A percentile compares a stretch with the other conserved stretches of the same genome.
phyloP scores from a whole-genome alignment of 495 filamentous ascomycete species.

The Podospora didyma region DNA sequence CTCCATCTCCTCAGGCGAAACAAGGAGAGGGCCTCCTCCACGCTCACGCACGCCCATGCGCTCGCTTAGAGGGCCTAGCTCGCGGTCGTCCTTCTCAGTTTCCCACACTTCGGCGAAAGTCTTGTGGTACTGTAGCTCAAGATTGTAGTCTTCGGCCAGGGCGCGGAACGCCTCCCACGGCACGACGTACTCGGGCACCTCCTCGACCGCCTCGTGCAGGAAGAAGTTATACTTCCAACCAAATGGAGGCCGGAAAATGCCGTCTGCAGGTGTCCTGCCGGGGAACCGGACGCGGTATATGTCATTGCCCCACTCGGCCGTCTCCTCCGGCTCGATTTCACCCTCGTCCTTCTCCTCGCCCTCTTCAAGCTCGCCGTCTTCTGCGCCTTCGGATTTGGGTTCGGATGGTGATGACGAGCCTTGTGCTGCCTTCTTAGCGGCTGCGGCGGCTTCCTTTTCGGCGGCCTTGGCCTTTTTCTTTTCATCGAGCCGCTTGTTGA shows the following conservation, averaged over 20 bases:
- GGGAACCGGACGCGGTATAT: slow-evolving; percentile 89
- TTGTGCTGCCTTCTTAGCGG: neutral
- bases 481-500: slow-evolving; percentile 51
- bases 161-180: slow-evolving; percentile 96
- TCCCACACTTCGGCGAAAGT: slow-evolving; percentile 87
- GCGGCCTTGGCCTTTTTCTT: slow-evolving; percentile 28
- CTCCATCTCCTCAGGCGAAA: slow-evolving; percentile 80
- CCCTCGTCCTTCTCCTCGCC: slow-evolving; percentile 38
- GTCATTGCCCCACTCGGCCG: slow-evolving; percentile 82
- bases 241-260: slow-evolving; percentile 86
- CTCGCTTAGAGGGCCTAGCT: slow-evolving; percentile 79
- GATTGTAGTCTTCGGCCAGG: slow-evolving; percentile 91
- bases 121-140: slow-evolving; percentile 89
- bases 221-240: slow-evolving; percentile 98
- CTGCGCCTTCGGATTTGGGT: slow-evolving; percentile 3
- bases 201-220: slow-evolving; percentile 91
- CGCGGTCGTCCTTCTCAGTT: slow-evolving; percentile 75
- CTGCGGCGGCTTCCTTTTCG: neutral
- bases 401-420: too few species aligned
- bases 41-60: slow-evolving; percentile 87
- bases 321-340: slow-evolving; percentile 46
- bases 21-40: slow-evolving; percentile 59
- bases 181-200: slow-evolving; percentile 95
- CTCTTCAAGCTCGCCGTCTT: slow-evolving; percentile 1
- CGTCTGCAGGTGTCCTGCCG: slow-evolving; percentile 70